These are phyloP conservation scores for Globomyces pollinis-pini DNA, from an alignment of 192 early-diverging fungal species.

Conservation along the genomic window DNA sequence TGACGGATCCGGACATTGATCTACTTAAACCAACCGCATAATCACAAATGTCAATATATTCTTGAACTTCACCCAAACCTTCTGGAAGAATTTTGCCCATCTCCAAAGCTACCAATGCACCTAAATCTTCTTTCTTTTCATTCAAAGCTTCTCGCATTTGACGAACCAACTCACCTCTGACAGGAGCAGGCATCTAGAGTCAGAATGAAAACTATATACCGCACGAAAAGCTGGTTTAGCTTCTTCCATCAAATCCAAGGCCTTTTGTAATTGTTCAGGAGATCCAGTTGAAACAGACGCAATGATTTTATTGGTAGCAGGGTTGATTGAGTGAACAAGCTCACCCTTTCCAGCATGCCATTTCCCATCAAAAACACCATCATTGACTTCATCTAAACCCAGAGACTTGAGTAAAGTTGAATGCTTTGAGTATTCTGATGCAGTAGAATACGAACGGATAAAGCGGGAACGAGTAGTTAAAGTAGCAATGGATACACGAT, in stretches of 20 bases:
- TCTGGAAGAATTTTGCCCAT: slow-evolving; percentile 94
- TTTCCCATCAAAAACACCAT: slow-evolving; percentile 36
- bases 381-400: slow-evolving; percentile 19
- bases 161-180: slow-evolving; percentile 82
- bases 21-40: slow-evolving; percentile 82
- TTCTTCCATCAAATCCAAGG: slow-evolving; percentile 42
- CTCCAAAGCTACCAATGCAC: slow-evolving; percentile 74
- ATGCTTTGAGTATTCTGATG: slow-evolving; percentile 2
- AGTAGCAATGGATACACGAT: too few relatives aligned
- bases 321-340: slow-evolving; percentile 34
- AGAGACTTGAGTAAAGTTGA: background rate
- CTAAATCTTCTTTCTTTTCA: slow-evolving; percentile 67
- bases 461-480: background rate
- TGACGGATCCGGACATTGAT: slow-evolving; percentile 68
- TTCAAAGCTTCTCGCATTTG: slow-evolving; percentile 80
- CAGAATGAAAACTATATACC: slow-evolving; percentile 17
- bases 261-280: slow-evolving; percentile 52
- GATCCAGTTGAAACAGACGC: slow-evolving; percentile 67
- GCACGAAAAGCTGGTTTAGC: slow-evolving; percentile 60
- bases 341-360: slow-evolving; percentile 40
- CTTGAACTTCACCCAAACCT: slow-evolving; percentile 89
- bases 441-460: background rate
- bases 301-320: slow-evolving; percentile 77
- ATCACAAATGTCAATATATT: slow-evolving; percentile 93
- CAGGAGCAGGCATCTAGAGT: slow-evolving; percentile 56